Base-by-base conservation (phyloP, 306 rosid genomes). In the Crotalaria pallida region DNA sequence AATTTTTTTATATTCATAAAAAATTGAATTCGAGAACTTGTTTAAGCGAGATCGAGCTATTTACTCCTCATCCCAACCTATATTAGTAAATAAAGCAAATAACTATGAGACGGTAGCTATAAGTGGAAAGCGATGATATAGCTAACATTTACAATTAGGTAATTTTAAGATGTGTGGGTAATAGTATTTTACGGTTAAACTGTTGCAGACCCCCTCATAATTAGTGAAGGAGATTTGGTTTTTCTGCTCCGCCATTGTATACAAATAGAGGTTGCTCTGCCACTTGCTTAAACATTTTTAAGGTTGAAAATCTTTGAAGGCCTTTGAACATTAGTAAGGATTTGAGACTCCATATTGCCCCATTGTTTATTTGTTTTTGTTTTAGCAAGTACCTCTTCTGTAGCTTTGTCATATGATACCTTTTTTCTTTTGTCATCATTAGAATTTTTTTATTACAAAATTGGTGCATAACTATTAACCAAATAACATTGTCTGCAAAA, bases 221-320 rank as follows among this genome's bases (percentile, higher is more conserved):
- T 65, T 71, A 58, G 81, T 16, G 81, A 70, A 44, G 18, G 74
- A 43, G 8, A 77, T 21, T 70, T 23, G 51, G 24, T 11, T 19
- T 31, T 18, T 61, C 10, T 0, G 12, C 58, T 71, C 73, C 17
- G 9, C 36, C 53, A 49, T 10, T 59, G 53, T 24, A 19, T 68
- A 56, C 11, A 59, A 65, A 58, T 44, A 31, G 68, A 58, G 50
- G 31, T 12, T 59, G 23, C 26, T 17, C 24, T 59, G 1, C 22
- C 24, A 33, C 43, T 48, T 67, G 15, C n/a, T 67, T n/a, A 31
- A 62, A 55, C 57, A 52, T 47, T 73, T 76, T 76, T 43, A 11
- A 27, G 8, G 23, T 69, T 47, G 38, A 38, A 55, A 52, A 45
- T 69, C 31, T 53, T 61, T 56, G 33, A 6, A 34, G 4, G 4